Evolutionary conservation across 176 grass and related monocot species (phyloP).

Genomic region (Zoysia pacifica): DNA sequence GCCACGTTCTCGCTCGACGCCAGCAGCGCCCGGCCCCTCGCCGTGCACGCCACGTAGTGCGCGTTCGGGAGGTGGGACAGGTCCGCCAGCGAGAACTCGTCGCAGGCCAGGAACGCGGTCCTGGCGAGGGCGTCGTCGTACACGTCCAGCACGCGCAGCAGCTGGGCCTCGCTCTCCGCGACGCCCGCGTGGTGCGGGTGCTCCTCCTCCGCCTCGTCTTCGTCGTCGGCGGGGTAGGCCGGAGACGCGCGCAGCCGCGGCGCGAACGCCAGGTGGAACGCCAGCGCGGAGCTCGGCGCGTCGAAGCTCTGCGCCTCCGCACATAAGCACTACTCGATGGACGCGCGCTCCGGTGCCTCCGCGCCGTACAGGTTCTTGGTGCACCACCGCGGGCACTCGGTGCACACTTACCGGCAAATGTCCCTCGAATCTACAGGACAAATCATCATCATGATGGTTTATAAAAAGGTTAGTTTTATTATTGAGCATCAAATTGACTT

Average conservation of each 20-base stretch:
- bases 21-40: conserved; percentile 58
- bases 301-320: conserved; percentile 83
- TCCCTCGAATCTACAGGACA: conserved; percentile 56
- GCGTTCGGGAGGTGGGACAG: conserved; percentile 59
- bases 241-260: conserved; percentile 1
- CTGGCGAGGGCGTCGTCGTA: conserved; percentile 57
- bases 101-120: conserved; percentile 56
- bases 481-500: too few species aligned
- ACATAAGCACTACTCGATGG: conserved; percentile 84
- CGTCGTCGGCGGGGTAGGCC: not conserved
- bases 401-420: conserved; percentile 57
- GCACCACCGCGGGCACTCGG: conserved; percentile 47
- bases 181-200: not conserved
- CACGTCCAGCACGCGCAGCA: conserved; percentile 45
- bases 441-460: too few species aligned
- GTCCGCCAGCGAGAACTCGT: conserved; percentile 68
- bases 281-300: conserved; percentile 55
- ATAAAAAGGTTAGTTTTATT: too few species aligned
- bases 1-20: conserved; percentile 52
- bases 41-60: conserved; percentile 39
- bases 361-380: conserved; percentile 46
- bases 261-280: conserved; percentile 55
- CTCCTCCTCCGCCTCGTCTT: not conserved
- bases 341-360: conserved; percentile 75
- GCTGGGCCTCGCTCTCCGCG: conserved; percentile 33